Base-by-base conservation (phyloP, 169 alveolate genomes). In the Amoebophrya sp. region DNA sequence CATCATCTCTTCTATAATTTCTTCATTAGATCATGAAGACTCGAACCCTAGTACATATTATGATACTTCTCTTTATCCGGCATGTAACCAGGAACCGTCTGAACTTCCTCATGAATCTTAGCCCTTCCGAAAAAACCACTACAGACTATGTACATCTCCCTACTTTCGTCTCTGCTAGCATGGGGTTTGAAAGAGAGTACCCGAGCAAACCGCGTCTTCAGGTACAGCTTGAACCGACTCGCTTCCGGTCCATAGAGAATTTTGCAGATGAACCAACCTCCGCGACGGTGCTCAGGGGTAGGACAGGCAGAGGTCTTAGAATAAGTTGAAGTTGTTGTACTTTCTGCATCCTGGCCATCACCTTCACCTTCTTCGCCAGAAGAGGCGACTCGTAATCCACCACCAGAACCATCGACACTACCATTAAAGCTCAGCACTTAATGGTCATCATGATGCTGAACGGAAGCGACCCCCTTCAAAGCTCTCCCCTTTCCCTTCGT, bases 111-210 rank as follows among this genome's bases (percentile, higher is more conserved):
- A 23, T 94, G 47, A 41, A 94, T 90, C 33, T 83, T 90, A 55
- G 47, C 93, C 2, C 95, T 92, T 6, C 95, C 95, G 34, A 92
- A 29, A 54, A 94, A 94, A 1, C 90, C 89, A 40, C 33, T 78
- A 90, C 95, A 94, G 90, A 94, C 94, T 90, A 94, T 91, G 41
- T 90, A 94, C 93, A 94, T 94, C n/a, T 94, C 95, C 89, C 94
- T 90, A 26, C 94, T 92, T 41, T 94, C 95, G 41, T 33, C 89
- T 29, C 95, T 93, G n/a, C 92, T 92, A 12, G 95, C 95, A 76
- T 93, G 89, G 39, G 95, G 95, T 55, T 94, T 94, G 53, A 93
- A 93, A n/a, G 94, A 92, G 91, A 55, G 36, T 23, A 94, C 95
- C 23, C 41, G 90, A 6, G 41, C 39, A 78, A 94, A 94, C 34